Conservation (phyloP, 805 yeast species). For the Torulaspora franciscae region DNA sequence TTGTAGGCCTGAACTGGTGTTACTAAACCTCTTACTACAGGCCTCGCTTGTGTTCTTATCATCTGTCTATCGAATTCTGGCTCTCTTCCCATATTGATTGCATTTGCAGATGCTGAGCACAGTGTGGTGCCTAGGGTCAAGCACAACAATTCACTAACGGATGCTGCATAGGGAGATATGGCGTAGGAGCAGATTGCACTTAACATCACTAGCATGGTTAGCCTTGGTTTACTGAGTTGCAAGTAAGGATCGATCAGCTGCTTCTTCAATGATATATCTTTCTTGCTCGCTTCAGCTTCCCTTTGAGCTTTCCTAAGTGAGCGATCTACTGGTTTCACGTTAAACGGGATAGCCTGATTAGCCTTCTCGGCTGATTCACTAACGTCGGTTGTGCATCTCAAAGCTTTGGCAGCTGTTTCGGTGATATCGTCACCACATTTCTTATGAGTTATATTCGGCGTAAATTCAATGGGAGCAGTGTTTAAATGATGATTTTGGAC, state of each 20-base stretch:
- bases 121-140: conserved; percentile 81
- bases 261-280: conserved; percentile 28
- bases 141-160: conserved; percentile 62
- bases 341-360: conserved; percentile 43
- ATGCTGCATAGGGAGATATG: conserved; percentile 75
- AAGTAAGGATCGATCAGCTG: conserved; percentile 56
- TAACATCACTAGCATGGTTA: conserved; percentile 81
- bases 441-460: conserved; percentile 31
- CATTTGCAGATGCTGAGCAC: conserved; percentile 91
- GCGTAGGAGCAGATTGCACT: conserved; percentile 94
- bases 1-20: conserved; percentile 70
- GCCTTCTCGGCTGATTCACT: conserved; percentile 9
- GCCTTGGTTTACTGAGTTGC: conserved; percentile 83
- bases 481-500: conserved; percentile 23
- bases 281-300: conserved; percentile 2
- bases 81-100: conserved; percentile 95
- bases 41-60: conserved; percentile 84
- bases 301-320: conserved; percentile 14
- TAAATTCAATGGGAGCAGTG: conserved; percentile 38
- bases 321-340: conserved; percentile 43
- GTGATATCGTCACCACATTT: conserved; percentile 15
- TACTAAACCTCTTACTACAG: conserved; percentile 79
- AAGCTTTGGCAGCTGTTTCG: conserved; percentile 30
- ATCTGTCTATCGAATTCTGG: conserved; percentile 82
- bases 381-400: conserved; percentile 36